Evolutionary conservation across 441 rosid species (phyloP).

Genomic region (Euphorbia corollata): DNA sequence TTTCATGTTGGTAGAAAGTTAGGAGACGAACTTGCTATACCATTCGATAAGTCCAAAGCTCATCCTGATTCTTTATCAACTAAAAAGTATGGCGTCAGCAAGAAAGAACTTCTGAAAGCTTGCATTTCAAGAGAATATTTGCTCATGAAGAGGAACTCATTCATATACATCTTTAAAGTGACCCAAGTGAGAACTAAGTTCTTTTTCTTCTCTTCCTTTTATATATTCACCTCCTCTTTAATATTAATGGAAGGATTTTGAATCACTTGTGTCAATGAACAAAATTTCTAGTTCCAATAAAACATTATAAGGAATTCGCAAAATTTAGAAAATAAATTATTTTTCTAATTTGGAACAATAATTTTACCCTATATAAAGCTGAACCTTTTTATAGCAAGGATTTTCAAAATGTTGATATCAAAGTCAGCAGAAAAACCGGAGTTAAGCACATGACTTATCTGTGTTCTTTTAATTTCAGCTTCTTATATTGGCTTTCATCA

Average conservation of each 20-base stretch:
- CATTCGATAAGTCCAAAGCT: conserved; percentile 49
- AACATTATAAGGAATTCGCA: background rate
- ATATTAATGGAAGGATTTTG: background rate
- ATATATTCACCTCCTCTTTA: background rate
- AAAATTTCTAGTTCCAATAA: background rate
- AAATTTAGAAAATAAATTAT: background rate
- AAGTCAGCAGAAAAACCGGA: background rate
- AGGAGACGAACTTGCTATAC: conserved; percentile 45
- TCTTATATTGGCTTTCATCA: conserved; percentile 29
- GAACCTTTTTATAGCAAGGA: background rate
- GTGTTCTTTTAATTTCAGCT: conserved; percentile 30
- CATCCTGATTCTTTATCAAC: conserved; percentile 63
- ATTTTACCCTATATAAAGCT: conserved; percentile 3
- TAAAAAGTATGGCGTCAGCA: conserved; percentile 43
- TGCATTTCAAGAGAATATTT: conserved; percentile 53
- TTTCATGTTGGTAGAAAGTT: conserved; percentile 50
- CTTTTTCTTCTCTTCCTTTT: background rate
- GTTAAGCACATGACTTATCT: background rate
- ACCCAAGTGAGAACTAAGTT: conserved; percentile 45
- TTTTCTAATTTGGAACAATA: background rate
- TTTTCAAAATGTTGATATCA: background rate
- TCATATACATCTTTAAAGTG: conserved; percentile 62
- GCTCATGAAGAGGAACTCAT: conserved; percentile 78
- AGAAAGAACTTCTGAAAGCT: conserved; percentile 52
- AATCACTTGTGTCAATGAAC: background rate